These are phyloP conservation scores for Neophaeococcomyces mojaviensis DNA, from an alignment of 2,329 filamentous ascomycete genomes.

Conservation along the genomic window DNA sequence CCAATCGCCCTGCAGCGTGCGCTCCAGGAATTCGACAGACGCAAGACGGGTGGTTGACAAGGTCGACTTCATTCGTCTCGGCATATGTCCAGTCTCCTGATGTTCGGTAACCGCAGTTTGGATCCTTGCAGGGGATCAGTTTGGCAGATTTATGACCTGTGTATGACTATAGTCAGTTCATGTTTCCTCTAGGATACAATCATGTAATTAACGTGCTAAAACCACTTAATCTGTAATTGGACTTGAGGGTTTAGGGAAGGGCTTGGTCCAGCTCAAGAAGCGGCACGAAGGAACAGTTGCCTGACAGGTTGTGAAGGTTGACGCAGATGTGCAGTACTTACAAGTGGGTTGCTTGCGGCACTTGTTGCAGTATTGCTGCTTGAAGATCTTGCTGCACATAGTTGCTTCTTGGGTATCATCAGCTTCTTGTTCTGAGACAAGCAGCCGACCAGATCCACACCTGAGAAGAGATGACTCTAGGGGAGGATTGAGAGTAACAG, in stretches of 20 bases:
- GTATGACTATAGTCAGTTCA: background rate
- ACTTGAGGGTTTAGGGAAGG: no score
- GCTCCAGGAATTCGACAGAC: slow-evolving; percentile 6
- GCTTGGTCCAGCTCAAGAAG: no score
- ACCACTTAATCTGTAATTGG: no score
- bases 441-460: no score
- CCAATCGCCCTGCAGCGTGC: background rate
- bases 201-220: no score
- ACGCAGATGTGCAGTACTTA: background rate
- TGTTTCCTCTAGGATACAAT: no score
- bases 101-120: background rate
- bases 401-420: background rate
- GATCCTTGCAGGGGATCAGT: slow-evolving; percentile 1
- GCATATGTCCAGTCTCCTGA: slow-evolving; percentile 2
- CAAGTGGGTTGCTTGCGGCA: slow-evolving; percentile 7
- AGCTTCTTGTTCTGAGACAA: no score
- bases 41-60: slow-evolving; percentile 3
- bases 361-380: slow-evolving; percentile 8
- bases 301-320: background rate
- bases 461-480: no score
- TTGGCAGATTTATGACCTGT: slow-evolving; percentile 5
- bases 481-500: no score
- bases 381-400: slow-evolving; percentile 9
- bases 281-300: background rate
- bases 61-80: slow-evolving; percentile 4